Base-by-base conservation (phyloP, 2,329 filamentous ascomycete genomes). In the Neonectria ditissima region DNA sequence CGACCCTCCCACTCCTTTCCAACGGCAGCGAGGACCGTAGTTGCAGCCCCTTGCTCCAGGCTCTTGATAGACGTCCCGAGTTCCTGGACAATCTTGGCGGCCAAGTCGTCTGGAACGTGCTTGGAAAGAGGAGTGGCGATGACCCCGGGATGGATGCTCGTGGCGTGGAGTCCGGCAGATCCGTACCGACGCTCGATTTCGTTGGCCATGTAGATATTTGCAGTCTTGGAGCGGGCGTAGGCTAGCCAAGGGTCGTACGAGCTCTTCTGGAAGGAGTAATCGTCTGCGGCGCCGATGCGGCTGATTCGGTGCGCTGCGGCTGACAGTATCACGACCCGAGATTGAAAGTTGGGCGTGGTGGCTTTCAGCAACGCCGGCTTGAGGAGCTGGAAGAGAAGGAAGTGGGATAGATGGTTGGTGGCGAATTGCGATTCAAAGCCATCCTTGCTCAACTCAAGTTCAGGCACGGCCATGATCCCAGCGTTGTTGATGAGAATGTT, bases 261-360 rank as follows among this genome's bases (percentile, higher is more conserved):
- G 0, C 65, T 58, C 1, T 69, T 63, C 3, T 70, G 57, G 41
- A 67, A 28, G 3, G 58, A 58, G 10, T 69, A 69, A 14, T 64
- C 65, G 24, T 73, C 69, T 1, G 59, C 56, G 48, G 63, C 59
- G 13, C 57, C 63, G 20, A 70, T 41, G 5, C 22, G 48, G 4
- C 54, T 34, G 0, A 34, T 8, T 0, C 68, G 63, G 9, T 87
- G 85, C 2, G 69, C 83, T 0, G 77, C 67, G 1, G 81, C 83
- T 0, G 82, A 77, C 1, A 87, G 70, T 1, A 76, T 73, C 48
- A 88, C 77, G 2, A 87, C 81, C 2, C 86, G 80, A 0, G 81
- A 84, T 5, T 78, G 70, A 55, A 82, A 84, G 0, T 70, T 65
- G 0, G 80, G 72, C 0, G 78, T 80, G 1, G 78, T 68, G 5